Conservation (phyloP, 2,329 filamentous ascomycete species). For the Exophiala sp. region DNA sequence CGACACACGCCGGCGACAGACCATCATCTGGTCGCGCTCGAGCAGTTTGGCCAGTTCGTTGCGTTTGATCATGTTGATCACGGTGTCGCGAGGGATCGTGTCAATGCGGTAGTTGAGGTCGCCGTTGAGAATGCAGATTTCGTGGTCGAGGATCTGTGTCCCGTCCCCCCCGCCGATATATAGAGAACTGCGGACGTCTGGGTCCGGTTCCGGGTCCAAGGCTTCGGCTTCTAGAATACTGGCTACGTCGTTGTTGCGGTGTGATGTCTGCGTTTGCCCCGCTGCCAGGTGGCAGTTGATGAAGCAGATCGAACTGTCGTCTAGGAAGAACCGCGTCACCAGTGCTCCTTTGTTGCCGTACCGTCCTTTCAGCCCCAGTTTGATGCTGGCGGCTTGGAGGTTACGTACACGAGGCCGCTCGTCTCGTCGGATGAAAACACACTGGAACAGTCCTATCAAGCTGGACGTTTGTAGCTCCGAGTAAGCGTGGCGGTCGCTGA, state of each 20-base stretch:
- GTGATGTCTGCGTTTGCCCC: constrained; percentile 81
- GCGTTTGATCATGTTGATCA: constrained; percentile 75
- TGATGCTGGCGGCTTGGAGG: constrained; percentile 75
- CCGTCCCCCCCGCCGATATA: constrained; percentile 92
- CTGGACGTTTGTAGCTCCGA: constrained; percentile 81
- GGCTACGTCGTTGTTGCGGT: constrained; percentile 87
- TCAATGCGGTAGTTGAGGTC: constrained; percentile 98
- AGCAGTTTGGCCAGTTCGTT: constrained; percentile 80
- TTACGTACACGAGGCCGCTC: constrained; percentile 71
- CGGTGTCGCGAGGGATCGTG: constrained; percentile 88
- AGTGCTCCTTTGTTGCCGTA: constrained; percentile 97
- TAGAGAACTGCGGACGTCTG: constrained; percentile 63
- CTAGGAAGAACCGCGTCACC: constrained; percentile 82
- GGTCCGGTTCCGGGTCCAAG: constrained; percentile 66
- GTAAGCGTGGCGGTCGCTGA: constrained; percentile 71
- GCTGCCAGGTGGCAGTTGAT: constrained; percentile 96
- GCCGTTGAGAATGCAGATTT: constrained; percentile 93
- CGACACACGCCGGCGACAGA: constrained; percentile 82
- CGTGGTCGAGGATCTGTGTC: constrained; percentile 89
- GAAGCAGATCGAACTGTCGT: constrained; percentile 91
- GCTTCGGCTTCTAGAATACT: constrained; percentile 75
- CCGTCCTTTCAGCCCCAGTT: constrained; percentile 89
- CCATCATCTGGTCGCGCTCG: constrained; percentile 86
- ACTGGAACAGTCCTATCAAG: constrained; percentile 90
- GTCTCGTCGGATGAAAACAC: constrained; percentile 82